Base-by-base conservation (phyloP, 805 yeast genomes). In the Suhomyces faveliae region DNA sequence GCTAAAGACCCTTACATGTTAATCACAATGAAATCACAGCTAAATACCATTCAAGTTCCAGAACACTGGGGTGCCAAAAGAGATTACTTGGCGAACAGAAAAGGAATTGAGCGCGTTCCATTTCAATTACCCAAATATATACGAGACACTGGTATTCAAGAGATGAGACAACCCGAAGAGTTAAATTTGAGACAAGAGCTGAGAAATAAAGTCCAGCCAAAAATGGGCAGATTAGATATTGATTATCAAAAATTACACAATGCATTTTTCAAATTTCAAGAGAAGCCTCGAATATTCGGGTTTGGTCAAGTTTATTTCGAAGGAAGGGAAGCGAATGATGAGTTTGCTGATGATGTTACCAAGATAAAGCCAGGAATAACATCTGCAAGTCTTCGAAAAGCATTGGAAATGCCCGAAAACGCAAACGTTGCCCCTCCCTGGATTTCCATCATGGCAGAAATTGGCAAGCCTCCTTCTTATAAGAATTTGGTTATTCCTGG, bases 391-490 rank as follows among this genome's bases (percentile, higher is more conserved):
- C 71, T 92, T n/a, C 65, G 83, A 39, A 66, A 69, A 1, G 96
- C 96, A 0, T 66, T 92, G 55, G 90, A 87, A 0, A 70, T 90
- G 56, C 74, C 80, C 0, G 78, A 77, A 5, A 66, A 72, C 35
- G 74, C 68, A 19, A 54, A 54, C 8, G 68, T 71, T 1, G 76
- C 84, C 5, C 89, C 90, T 1, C 96, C 97, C 0, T 92, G 97
- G 97, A 74, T 84, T 19, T 63, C 74, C 2, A 77, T 78, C 30
- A 84, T 91, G 87, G 76, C 76, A 45, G 73, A 78, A 47, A 57
- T 79, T 11, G 97, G 97, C 0, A 81, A 86, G 22, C 96, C 98
- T 0, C 96, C 96, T 0, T 76, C 89, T 15, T 91, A 89, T 65
- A 83, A 84, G 2, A 74, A 78, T 33, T 68, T 89, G 62, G 67